Conservation (phyloP, 2,329 filamentous ascomycete genomes). For the Colletotrichum sansevieriae region DNA sequence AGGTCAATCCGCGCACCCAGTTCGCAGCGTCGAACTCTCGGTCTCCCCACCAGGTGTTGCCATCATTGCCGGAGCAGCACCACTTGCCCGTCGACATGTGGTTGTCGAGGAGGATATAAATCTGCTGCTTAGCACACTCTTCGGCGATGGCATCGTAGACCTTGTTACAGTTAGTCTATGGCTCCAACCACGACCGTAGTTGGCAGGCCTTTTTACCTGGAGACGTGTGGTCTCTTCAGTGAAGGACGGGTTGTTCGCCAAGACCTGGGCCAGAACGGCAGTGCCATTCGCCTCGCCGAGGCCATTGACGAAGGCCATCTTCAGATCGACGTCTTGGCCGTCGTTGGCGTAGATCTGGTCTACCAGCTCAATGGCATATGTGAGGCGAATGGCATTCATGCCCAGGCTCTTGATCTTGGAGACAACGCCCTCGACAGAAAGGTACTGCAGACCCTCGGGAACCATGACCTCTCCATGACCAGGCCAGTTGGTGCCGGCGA, state of each 20-base stretch:
- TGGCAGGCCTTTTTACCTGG: constrained; percentile 51
- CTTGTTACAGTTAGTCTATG: background rate
- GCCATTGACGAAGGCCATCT: constrained; percentile 58
- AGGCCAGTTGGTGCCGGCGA: constrained; percentile 73
- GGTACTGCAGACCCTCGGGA: constrained; percentile 73
- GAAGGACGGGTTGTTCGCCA: constrained; percentile 70
- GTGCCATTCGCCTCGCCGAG: constrained; percentile 67
- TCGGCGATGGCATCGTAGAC: constrained; percentile 71
- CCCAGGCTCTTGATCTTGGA: constrained; percentile 69
- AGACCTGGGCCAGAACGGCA: constrained; percentile 62
- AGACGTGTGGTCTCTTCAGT: constrained; percentile 66
- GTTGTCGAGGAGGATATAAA: constrained; percentile 72
- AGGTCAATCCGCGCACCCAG: constrained; percentile 71
- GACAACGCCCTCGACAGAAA: constrained; percentile 67
- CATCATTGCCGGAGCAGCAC: constrained; percentile 68
- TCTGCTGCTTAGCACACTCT: constrained; percentile 66
- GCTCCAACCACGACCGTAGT: constrained; percentile 25
- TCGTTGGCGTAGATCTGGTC: constrained; percentile 67
- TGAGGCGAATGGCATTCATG: constrained; percentile 74
- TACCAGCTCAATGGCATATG: constrained; percentile 74
- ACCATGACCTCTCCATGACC: constrained; percentile 74
- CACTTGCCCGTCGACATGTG: constrained; percentile 70
- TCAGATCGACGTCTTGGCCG: constrained; percentile 60
- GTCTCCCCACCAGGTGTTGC: constrained; percentile 74
- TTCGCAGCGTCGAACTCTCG: constrained; percentile 68